phyloP scores from a whole-genome alignment of 169 alveolate species.

The Plasmodium cynomolgi region DNA sequence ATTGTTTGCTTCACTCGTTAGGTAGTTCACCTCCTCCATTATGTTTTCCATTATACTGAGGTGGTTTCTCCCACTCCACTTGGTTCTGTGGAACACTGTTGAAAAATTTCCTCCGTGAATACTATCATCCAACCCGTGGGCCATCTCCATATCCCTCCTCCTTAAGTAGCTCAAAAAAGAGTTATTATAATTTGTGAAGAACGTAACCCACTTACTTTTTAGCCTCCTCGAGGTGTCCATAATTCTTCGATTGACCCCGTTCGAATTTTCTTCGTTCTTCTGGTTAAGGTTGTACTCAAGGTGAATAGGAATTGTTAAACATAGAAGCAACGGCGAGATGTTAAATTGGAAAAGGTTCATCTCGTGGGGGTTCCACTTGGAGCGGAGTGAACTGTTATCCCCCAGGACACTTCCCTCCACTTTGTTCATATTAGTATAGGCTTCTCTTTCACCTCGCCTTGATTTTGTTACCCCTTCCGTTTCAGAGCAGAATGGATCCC shows the following conservation, averaged over 20 bases:
- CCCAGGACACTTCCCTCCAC: background rate
- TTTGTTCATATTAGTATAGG: background rate
- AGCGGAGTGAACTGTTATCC: background rate
- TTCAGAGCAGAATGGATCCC: background rate
- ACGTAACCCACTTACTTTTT: conserved; percentile 54
- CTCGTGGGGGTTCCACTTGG: background rate
- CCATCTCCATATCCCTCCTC: conserved; percentile 1
- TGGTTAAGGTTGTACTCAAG: conserved; percentile 40
- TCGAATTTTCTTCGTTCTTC: conserved; percentile 3
- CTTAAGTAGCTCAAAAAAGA: conserved; percentile 10
- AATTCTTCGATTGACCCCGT: conserved; percentile 35
- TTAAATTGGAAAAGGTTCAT: conserved; percentile 57
- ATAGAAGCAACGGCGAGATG: conserved; percentile 60
- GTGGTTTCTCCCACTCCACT: background rate
- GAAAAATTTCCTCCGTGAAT: background rate
- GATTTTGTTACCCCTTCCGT: background rate
- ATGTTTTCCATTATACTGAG: conserved; percentile 15
- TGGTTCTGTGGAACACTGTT: background rate
- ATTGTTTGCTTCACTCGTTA: conserved; percentile 29
- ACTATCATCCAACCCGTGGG: background rate
- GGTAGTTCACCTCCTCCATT: conserved; percentile 42
- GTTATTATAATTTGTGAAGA: conserved; percentile 53
- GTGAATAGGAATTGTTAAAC: conserved; percentile 52
- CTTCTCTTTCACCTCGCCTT: background rate
- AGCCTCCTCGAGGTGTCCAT: conserved; percentile 16